Conservation (phyloP, 495 filamentous ascomycete species). For the Cryomyces antarcticus region DNA sequence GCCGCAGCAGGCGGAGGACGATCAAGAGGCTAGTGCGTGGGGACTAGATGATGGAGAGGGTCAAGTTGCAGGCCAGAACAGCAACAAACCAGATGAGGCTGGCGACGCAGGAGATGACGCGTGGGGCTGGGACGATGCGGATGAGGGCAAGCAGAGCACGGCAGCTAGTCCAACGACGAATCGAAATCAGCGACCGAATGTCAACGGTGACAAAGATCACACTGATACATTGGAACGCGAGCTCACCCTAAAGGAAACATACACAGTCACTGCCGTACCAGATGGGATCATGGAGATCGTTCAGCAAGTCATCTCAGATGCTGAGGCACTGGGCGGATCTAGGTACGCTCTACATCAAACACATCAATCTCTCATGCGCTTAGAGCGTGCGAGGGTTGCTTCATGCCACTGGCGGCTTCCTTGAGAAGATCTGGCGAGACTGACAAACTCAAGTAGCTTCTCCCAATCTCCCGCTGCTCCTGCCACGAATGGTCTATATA, state of each 20-base stretch:
- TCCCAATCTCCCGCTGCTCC: constrained; percentile 37
- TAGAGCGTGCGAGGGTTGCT: too few species aligned
- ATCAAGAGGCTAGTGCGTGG: constrained; percentile 47
- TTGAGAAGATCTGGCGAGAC: too few species aligned
- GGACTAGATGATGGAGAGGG: constrained; percentile 29
- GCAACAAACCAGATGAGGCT: constrained; percentile 11
- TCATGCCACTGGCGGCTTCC: too few species aligned
- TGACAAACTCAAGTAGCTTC: constrained; percentile 12
- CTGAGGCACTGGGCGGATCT: constrained; percentile 34
- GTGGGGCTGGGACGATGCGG: constrained; percentile 58
- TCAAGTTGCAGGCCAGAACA: constrained; percentile 4
- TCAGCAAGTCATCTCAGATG: constrained; percentile 46
- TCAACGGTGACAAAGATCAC: not conserved
- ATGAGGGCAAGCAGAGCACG: not conserved
- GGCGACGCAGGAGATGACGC: constrained; percentile 34
- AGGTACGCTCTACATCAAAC: constrained; percentile 21
- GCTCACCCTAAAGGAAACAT: constrained; percentile 65
- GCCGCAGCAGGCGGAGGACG: constrained; percentile 20
- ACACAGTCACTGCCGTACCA: constrained; percentile 73
- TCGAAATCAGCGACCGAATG: constrained; percentile 8
- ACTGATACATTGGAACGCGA: constrained; percentile 21
- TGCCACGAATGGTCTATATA: constrained; percentile 55
- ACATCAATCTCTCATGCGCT: not conserved
- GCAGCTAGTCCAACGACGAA: constrained; percentile 1
- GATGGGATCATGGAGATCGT: constrained; percentile 54